These are phyloP conservation scores for Carex kokanica DNA, from an alignment of 176 grass and related monocot genomes.

Conservation along the genomic window DNA sequence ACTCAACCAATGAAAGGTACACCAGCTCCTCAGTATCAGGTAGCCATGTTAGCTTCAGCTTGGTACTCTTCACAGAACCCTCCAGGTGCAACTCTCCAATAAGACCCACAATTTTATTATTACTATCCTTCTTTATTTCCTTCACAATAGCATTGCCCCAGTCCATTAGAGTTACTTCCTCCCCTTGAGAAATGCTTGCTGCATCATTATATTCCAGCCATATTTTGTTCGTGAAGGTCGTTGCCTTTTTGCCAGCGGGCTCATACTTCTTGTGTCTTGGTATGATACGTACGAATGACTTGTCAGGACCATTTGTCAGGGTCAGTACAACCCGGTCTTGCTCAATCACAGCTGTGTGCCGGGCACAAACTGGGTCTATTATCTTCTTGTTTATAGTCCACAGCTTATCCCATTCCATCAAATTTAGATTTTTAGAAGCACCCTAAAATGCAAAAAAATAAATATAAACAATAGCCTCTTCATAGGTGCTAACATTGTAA, in stretches of 20 bases:
- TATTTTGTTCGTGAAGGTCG: slow-evolving; percentile 65
- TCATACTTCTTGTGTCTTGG: slow-evolving; percentile 91
- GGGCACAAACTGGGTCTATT: slow-evolving; percentile 77
- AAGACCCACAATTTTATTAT: slow-evolving; percentile 55
- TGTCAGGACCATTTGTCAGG: slow-evolving; percentile 72
- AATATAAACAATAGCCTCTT: background rate
- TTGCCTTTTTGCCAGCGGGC: slow-evolving; percentile 79
- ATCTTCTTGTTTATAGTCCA: slow-evolving; percentile 96
- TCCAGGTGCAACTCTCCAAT: slow-evolving; percentile 80
- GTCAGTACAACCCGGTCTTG: slow-evolving; percentile 47
- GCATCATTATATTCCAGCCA: slow-evolving; percentile 79
- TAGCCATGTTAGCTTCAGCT: slow-evolving; percentile 90
- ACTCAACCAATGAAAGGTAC: slow-evolving; percentile 65
- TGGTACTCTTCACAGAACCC: slow-evolving; percentile 82
- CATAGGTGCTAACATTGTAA: background rate
- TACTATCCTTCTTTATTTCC: slow-evolving; percentile 67
- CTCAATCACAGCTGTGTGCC: slow-evolving; percentile 72
- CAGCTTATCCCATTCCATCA: slow-evolving; percentile 97
- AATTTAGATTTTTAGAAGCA: slow-evolving; percentile 92
- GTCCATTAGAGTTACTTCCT: slow-evolving; percentile 95
- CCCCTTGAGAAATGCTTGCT: slow-evolving; percentile 42
- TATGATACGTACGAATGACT: slow-evolving; percentile 58
- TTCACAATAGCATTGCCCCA: slow-evolving; percentile 90
- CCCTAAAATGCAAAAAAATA: slow-evolving; percentile 39
- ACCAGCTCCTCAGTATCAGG: slow-evolving; percentile 75